Conservation (phyloP, 257 asterid species). For the Ligustrum vulgare region DNA sequence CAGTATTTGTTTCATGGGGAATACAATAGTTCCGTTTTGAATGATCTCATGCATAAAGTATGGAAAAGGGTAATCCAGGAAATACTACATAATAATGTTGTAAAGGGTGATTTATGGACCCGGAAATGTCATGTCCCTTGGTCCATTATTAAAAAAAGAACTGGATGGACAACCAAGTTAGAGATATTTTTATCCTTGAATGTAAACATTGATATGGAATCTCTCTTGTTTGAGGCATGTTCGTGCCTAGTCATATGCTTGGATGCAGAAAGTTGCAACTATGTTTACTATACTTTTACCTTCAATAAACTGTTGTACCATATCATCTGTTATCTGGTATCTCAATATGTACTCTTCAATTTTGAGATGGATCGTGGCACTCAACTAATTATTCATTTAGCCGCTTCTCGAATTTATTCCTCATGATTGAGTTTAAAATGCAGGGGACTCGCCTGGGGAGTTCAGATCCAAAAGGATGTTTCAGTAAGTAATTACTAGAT, state of each 20-base stretch:
- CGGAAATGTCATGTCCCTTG: background rate
- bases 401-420: constrained; percentile 20
- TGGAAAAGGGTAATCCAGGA: background rate
- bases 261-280: background rate
- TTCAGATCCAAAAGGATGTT: constrained; percentile 98
- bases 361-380: background rate
- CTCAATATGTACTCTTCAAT: background rate
- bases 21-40: constrained; percentile 11
- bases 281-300: background rate
- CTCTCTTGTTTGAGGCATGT: background rate
- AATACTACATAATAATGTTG: constrained; percentile 1
- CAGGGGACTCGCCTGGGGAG: constrained; percentile 99
- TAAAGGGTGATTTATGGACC: constrained; percentile 4
- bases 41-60: constrained; percentile 14
- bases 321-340: background rate
- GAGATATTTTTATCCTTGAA: background rate
- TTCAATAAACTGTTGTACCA: background rate
- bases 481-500: constrained; percentile 69
- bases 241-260: background rate
- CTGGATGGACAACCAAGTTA: background rate
- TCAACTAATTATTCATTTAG: background rate
- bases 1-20: constrained; percentile 5
- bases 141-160: background rate
- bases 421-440: constrained; percentile 28
- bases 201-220: background rate